Conservation (phyloP, 202 grass and related monocot species). For the Eragrostis tef region DNA sequence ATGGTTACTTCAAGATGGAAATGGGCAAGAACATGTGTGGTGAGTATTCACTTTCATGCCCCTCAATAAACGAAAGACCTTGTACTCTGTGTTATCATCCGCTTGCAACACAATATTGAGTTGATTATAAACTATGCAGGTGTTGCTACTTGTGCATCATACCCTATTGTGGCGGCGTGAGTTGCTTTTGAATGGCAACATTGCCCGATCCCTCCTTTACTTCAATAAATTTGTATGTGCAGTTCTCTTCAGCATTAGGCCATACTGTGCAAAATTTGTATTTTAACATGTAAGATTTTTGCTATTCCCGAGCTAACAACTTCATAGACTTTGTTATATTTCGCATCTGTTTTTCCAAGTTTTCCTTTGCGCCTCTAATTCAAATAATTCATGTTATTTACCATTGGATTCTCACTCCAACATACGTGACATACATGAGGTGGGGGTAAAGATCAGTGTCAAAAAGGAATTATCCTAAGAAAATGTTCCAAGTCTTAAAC, state of each 20-base stretch:
- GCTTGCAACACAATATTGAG: constrained; percentile 12
- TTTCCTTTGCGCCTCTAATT: neutral
- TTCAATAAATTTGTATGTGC: neutral
- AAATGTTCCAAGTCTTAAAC: neutral
- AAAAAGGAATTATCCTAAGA: neutral
- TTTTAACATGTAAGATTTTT: neutral
- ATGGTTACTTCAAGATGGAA: constrained; percentile 99
- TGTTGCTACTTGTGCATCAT: constrained; percentile 74
- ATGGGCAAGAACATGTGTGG: constrained; percentile 99
- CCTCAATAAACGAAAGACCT: neutral
- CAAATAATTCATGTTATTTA: neutral
- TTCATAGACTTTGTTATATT: neutral
- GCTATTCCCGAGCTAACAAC: neutral
- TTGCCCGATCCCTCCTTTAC: neutral
- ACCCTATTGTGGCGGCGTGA: constrained; percentile 63
- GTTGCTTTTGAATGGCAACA: neutral
- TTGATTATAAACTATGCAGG: constrained; percentile 50
- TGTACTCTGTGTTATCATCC: neutral
- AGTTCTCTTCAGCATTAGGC: neutral
- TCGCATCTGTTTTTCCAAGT: neutral
- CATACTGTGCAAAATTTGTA: neutral
- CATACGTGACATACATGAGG: neutral
- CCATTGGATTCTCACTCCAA: neutral
- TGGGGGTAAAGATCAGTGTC: neutral
- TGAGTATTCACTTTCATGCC: constrained; percentile 43